phyloP scores from a whole-genome alignment of 257 asterid genomes.

The Solanum habrochaites region DNA sequence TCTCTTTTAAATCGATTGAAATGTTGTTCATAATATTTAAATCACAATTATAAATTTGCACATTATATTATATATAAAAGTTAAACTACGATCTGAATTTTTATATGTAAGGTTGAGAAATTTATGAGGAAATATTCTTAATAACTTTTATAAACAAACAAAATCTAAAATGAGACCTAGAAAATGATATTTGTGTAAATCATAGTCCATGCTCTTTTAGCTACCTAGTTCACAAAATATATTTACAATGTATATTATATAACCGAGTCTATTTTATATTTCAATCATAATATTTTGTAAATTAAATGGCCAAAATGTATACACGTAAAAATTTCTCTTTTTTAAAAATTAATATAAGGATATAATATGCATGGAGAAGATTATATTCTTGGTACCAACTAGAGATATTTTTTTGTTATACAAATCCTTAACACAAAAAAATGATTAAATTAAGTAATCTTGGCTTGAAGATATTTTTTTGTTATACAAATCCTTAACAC shows the following conservation, averaged over 20 bases:
- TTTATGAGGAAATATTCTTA: background rate
- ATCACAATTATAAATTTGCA: too few species aligned
- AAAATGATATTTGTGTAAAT: background rate
- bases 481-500: background rate
- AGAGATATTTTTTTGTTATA: background rate
- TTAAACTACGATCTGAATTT: background rate
- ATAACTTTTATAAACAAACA: background rate
- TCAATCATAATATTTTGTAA: background rate
- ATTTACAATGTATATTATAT: too few species aligned
- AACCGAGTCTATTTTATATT: background rate
- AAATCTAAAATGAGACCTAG: background rate
- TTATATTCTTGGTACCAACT: background rate
- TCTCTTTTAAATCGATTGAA: background rate
- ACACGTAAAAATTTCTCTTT: background rate
- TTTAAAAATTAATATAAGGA: background rate
- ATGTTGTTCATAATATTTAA: too few species aligned
- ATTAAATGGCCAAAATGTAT: background rate
- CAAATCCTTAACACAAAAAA: background rate
- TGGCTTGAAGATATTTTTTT: background rate
- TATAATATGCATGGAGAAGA: background rate
- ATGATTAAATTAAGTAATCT: background rate
- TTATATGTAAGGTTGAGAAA: background rate
- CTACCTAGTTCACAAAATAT: too few species aligned
- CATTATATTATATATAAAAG: too few species aligned
- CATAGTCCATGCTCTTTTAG: background rate